Evolutionary conservation across 1,139 yeast genomes (phyloP), one percentile per base, ranked within the genome.

Genomic region (Blastobotrys apis): DNA sequence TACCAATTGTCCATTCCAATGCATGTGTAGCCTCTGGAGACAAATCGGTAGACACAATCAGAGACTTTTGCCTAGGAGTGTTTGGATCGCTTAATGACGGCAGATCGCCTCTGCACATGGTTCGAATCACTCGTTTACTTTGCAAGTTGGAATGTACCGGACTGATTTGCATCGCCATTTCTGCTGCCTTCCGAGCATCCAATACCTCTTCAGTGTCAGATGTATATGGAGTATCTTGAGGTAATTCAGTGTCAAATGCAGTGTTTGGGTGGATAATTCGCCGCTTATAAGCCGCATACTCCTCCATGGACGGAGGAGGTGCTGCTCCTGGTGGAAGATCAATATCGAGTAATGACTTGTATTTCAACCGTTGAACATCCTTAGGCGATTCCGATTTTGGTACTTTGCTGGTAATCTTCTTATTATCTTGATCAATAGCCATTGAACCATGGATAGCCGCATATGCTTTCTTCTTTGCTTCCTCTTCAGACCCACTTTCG

Each of bases 11-110:
- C 87, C 96, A 90, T 57, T 87, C 94, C 36, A 90, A 71, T 0
- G 97, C 94, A 63, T 84, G 86, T 30, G 76, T 74, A 3, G 95
- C 83, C 57, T 87, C 97, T 1, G 90, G 87, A 1, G 92, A 82
- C 56, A 85, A 75, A 60, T 86, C 95, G 68, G 84, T 78, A 58
- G 92, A 85, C 27, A 84, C 75, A 45, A 86, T 69, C 63, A 81
- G 86, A 63, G 84, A 77, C 60, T 80, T 82, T 34, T 85, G 84
- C 50, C 73, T 71, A 36, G 72, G 65, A 46, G 68, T 68, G n/a
- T 74, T 73, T 45, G 70, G 68, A 39, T 61, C 58, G 21, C 75
- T 65, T 21, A 78, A 67, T 52, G 77, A 78, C 58, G 79, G 79
- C 52, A 80, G 77, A 51, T 77, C 75, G 5, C 92, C 92, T 51